Base-by-base conservation (phyloP, 2,329 filamentous ascomycete genomes). In the Exophiala dermatitidis region DNA sequence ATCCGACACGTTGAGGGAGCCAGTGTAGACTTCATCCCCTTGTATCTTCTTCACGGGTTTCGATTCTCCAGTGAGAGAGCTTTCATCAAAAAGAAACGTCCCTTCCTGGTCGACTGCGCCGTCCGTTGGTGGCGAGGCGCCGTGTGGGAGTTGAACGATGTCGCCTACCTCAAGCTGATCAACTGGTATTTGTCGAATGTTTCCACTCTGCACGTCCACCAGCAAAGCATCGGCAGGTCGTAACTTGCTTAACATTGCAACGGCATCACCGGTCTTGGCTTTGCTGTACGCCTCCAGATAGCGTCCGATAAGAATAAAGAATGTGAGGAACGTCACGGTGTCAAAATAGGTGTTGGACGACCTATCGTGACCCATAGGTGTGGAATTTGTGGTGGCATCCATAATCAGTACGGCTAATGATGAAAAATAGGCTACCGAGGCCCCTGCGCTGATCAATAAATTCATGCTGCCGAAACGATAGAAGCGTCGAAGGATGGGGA, bases 391-490 rank as follows among this genome's bases (percentile, higher is more conserved):
- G 48, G 78, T 77, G 2, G 71, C 69, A 50, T 71, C 80, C 4
- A 82, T 80, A 48, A 88, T 84, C 66, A 96, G 77, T 59, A 94
- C 83, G 10, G 82, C 85, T 28, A 95, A 72, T 0, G 89, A 95
- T 0, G 88, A 84, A 57, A 94, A 74, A 67, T 95, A 95, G 1
- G 90, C 90, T 56, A 96, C 88, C 1, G 82, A 85, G 0, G 90
- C 95, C 4, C 90, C 90, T 1, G 95, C 77, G 5, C 86, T 93
- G 70, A 96, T 90, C 55, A 96, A 78, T 73, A 94, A 85, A 66
- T 95, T 95, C 90, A 96, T 96, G 72, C 90, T 95, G 5, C 90
- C 90, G 64, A 96, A 96, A n/a, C 86, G 83, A 68, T 90, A 89
- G 65, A 96, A 90, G 9, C 90, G 78, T 61, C 85, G 80, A 10